Evolutionary conservation across 75 land plant genomes (phyloP).

Genomic region (Isoetes taiwanensis): DNA sequence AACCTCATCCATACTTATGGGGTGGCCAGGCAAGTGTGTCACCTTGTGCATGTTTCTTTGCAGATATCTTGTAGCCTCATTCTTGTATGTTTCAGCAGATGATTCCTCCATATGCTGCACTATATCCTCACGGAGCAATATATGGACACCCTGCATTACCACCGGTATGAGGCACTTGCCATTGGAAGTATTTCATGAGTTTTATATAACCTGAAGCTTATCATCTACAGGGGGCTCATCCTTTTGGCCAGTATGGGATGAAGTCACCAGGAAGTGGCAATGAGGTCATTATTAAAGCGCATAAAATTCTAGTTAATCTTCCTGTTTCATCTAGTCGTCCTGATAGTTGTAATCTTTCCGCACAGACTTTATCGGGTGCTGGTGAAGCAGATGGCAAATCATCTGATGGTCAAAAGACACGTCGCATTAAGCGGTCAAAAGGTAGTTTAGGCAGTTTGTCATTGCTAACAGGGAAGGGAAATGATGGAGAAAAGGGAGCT

Average conservation of each 20-base stretch:
- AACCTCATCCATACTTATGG: constrained; percentile 84
- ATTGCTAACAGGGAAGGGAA: constrained; percentile 43
- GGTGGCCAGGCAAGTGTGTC: constrained; percentile 41
- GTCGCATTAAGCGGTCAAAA: constrained; percentile 59
- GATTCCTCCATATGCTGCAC: constrained; percentile 62
- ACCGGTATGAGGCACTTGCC: constrained; percentile 18
- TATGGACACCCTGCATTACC: constrained; percentile 63
- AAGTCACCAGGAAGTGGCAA: constrained; percentile 14
- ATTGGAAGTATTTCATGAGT: not conserved
- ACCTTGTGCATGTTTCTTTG: not conserved
- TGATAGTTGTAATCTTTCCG: too few species aligned
- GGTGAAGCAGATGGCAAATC: constrained; percentile 43
- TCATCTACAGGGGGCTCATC: constrained; percentile 38
- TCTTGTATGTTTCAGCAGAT: constrained; percentile 37
- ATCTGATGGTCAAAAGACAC: constrained; percentile 45
- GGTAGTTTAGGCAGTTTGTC: constrained; percentile 76
- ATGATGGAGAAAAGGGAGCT: constrained; percentile 36
- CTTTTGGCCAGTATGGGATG: constrained; percentile 62
- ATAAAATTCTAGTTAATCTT: too few species aligned
- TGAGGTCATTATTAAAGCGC: too few species aligned
- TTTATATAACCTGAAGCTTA: too few species aligned
- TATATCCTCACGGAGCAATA: constrained; percentile 70
- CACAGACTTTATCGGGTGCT: not conserved
- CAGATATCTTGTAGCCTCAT: not conserved
- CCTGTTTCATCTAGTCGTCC: too few species aligned